A percentile compares a stretch with the other conserved stretches of the same genome.
Conservation (phyloP, 75 land plant genomes). For the Ceratopteris richardii region DNA sequence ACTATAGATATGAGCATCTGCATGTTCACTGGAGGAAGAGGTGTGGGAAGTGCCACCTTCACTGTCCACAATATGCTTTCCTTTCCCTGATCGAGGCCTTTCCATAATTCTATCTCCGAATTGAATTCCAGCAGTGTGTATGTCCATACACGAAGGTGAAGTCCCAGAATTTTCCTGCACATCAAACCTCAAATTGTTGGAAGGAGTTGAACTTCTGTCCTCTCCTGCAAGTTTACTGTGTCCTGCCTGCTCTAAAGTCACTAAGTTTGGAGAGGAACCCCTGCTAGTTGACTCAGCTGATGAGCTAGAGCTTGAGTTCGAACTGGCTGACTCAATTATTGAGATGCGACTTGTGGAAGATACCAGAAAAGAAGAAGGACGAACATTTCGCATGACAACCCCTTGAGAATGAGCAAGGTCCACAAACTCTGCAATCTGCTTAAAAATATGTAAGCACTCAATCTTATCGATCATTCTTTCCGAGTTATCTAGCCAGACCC, state of each 20-base stretch:
- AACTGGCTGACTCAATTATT: slow-evolving; percentile 83
- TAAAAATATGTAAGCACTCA: slow-evolving; percentile 77
- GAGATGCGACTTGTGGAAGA: slow-evolving; percentile 74
- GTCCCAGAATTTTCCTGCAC: no score
- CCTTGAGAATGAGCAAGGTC: slow-evolving; percentile 85
- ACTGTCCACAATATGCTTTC: background rate
- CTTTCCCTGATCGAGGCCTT: slow-evolving; percentile 4
- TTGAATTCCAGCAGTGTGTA: background rate
- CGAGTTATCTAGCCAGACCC: slow-evolving; percentile 76
- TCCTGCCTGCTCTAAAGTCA: no score
- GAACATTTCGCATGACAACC: slow-evolving; percentile 65
- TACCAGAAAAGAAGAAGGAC: slow-evolving; percentile 89
- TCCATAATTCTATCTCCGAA: slow-evolving; percentile 8
- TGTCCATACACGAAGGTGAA: no score
- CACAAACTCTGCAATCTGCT: slow-evolving; percentile 83
- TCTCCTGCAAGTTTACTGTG: no score
- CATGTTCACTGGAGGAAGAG: slow-evolving; percentile 7
- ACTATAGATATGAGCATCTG: slow-evolving; percentile 19
- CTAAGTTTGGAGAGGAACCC: slow-evolving; percentile 5
- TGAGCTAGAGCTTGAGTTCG: slow-evolving; percentile 68
- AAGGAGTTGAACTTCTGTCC: no score
- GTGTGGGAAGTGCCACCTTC: background rate
- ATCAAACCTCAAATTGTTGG: no score
- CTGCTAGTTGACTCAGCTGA: slow-evolving; percentile 31
- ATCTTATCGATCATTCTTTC: slow-evolving; percentile 50